A percentile compares a stretch with the other conserved stretches of the same genome.
These are phyloP conservation scores for Epichloe coenophiala DNA, from an alignment of 2,329 filamentous ascomycete genomes.

Conservation along the genomic window DNA sequence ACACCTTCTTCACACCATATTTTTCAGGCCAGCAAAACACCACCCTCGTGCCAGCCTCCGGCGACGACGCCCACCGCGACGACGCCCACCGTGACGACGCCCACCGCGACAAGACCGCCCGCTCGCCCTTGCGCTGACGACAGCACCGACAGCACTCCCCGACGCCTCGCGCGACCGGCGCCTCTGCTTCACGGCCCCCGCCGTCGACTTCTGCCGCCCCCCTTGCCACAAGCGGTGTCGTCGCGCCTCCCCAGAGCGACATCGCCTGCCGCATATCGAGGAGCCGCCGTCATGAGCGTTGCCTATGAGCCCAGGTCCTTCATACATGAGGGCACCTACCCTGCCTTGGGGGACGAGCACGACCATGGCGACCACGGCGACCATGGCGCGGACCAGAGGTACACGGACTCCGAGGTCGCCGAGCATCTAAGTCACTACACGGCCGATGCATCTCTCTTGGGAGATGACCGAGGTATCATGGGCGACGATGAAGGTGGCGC, in stretches of 20 bases:
- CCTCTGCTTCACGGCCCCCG: constrained; percentile 1
- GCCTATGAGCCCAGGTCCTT: constrained; percentile 37
- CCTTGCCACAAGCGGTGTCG: constrained; percentile 3
- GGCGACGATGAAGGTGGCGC: constrained; percentile 23
- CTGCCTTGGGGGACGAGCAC: constrained; percentile 30
- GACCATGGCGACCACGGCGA: constrained; percentile 23
- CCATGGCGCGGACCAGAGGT: constrained; percentile 26
- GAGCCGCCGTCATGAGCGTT: constrained; percentile 31
- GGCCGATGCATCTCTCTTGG: constrained; percentile 17
- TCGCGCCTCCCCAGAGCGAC: constrained; percentile 5
- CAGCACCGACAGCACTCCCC: not conserved
- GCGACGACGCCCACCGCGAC: not conserved
- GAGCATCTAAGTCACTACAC: constrained; percentile 31
- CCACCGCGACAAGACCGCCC: not conserved
- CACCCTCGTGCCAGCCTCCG: constrained; percentile 3
- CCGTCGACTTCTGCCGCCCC: constrained; percentile 5
- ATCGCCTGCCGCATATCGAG: constrained; percentile 9
- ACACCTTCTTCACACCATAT: constrained; percentile 14
- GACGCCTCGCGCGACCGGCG: constrained; percentile 5
- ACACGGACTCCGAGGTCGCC: constrained; percentile 28
- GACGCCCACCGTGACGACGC: not conserved
- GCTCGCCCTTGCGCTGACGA: not conserved
- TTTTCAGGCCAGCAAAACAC: constrained; percentile 15
- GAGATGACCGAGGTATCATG: constrained; percentile 18
- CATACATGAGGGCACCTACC: constrained; percentile 34